These are phyloP conservation scores for Pezicula radicicola DNA, from an alignment of 2,329 filamentous ascomycete genomes.

Conservation along the genomic window DNA sequence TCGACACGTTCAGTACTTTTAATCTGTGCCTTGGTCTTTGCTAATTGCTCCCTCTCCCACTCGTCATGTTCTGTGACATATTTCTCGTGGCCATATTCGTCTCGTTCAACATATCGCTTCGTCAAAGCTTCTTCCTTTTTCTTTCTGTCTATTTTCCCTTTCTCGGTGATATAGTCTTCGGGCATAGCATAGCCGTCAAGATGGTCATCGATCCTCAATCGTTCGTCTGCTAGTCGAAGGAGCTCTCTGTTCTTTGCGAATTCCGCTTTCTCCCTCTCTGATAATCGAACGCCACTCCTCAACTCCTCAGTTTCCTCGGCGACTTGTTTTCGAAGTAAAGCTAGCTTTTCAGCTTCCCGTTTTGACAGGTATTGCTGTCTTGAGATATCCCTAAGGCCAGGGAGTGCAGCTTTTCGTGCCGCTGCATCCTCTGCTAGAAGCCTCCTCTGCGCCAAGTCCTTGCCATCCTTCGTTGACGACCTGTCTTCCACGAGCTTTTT, in stretches of 20 bases:
- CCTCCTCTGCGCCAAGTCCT: conserved; percentile 56
- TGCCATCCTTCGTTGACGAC: conserved; percentile 50
- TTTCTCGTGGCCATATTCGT: conserved; percentile 83
- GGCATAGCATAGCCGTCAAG: conserved; percentile 90
- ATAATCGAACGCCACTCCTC: conserved; percentile 70
- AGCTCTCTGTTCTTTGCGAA: conserved; percentile 87
- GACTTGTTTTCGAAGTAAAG: conserved; percentile 85
- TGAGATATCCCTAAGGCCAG: conserved; percentile 77
- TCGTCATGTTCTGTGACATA: conserved; percentile 93
- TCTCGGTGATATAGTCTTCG: conserved; percentile 92
- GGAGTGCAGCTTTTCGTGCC: conserved; percentile 68
- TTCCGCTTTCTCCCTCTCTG: conserved; percentile 76
- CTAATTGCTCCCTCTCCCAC: conserved; percentile 88
- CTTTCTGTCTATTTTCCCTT: conserved; percentile 82
- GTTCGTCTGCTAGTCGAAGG: conserved; percentile 77
- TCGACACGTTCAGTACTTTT: conserved; percentile 70
- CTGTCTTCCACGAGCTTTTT: conserved; percentile 66
- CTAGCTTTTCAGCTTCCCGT: conserved; percentile 80
- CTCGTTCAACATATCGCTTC: conserved; percentile 82
- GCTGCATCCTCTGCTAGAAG: conserved; percentile 65
- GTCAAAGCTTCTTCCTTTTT: conserved; percentile 89
- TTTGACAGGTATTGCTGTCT: conserved; percentile 94
- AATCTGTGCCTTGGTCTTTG: conserved; percentile 83
- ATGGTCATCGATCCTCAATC: conserved; percentile 85
- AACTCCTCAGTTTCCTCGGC: conserved; percentile 83